Base-by-base conservation (phyloP, 2,329 filamentous ascomycete genomes). In the Xylariales sp. region DNA sequence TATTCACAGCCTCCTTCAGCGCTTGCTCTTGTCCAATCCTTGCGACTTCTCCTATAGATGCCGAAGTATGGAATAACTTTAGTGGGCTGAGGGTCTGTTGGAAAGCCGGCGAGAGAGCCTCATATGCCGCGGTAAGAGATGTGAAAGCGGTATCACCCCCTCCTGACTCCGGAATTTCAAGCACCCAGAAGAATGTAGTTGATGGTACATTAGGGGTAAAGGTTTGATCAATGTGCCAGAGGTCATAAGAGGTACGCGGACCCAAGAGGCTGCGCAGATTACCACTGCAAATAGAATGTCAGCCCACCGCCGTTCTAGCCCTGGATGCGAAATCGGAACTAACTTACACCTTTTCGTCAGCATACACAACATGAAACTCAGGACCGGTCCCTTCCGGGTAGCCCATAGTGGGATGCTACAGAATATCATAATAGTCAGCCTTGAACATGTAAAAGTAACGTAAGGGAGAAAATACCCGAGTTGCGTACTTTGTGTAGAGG, bases 221-320 rank as follows among this genome's bases (percentile, higher is more conserved):
- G 0, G 55, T 57, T n/a, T 60, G 56, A 27, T 60, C 56, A 0
- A 58, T 42, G 12, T 60, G 55, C 56, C 56, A 60, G 1, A 59
- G 49, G 6, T 59, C 55, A 6, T 57, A 59, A 1, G 47, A 47
- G 1, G 52, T 52, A 2, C 48, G 41, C 11, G 49, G 46, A 0
- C 56, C 55, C 1, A 59, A 42, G 0, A 59, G 52, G 3, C 36
- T 53, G 33, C 56, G 47, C 15, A 59, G 13, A 15, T 53, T 59
- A 2, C 52, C 56, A 1, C 48, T 53, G 3, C 5, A 24, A 4
- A 2, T 10, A 1, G 15, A 28, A 4, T 16, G 24, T 29, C 12
- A 40, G 30, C 24, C 24, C 14, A 20, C 12, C n/a, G 10, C 20
- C 5, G n/a, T 23, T 6, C 18, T 18, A 15, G 8, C 17, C 7